Evolutionary conservation across 768 basidiomycete species (phyloP), one percentile per base, ranked within the genome.

Genomic region (Psilocybe cyanescens): DNA sequence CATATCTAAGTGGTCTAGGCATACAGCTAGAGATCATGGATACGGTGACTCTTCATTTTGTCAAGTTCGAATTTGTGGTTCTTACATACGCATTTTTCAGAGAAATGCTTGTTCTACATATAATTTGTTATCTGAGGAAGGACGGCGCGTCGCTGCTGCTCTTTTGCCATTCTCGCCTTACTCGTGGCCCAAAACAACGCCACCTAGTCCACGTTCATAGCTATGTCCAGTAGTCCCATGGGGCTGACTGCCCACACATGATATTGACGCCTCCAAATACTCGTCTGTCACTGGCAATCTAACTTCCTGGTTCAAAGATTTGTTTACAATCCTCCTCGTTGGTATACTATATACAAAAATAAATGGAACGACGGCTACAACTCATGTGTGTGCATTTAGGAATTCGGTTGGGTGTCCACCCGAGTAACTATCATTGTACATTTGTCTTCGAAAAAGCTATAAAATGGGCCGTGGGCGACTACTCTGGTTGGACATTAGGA

Each of bases 21-120:
- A 91, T 97, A 55, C 93, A 94, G 69, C 76, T 94, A 52, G 96
- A 99, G 67, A 82, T 94, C 17, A 94, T 96, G 86, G 91, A 92
- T 72, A 92, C 92, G 45, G 93, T 93, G 64, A 56, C 85, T 79
- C 5, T 3, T 29, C 28, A 52, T 24, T 51, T 11, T 12, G n/a
- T 48, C 14, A 33, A 61, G 30, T 57, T 35, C 54, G 31, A 35
- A 17, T 50, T 33, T 28, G 24, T 14, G 1, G 28, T 48, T 16
- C 8, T 35, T 28, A 54, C 44, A 59, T 31, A 33, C 35, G 55
- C 51, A 14, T 37, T 37, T 29, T 29, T 17, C 58, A 92, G 95
- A 80, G 93, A 69, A 97, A 96, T 71, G 97, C 96, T 16, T 95
- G 94, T 68, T 90, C 96, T 29, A 98, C 97, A 0, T 99, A 95